phyloP scores from a whole-genome alignment of 768 basidiomycete genomes.

The Lyophyllum decastes region DNA sequence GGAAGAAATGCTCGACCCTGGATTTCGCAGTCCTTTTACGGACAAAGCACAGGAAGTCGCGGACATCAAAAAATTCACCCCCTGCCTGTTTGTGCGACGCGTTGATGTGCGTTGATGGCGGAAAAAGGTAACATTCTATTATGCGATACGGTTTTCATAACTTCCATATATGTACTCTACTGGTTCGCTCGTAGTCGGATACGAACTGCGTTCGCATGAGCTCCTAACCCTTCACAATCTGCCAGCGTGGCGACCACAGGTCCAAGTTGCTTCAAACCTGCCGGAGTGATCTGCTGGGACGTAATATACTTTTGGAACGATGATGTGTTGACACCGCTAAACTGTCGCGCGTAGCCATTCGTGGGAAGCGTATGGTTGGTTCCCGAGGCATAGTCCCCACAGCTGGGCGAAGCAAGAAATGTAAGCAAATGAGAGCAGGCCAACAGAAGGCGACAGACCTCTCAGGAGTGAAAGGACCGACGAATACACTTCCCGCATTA shows the following conservation, averaged over 20 bases:
- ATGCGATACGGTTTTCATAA: not conserved
- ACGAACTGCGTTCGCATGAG: constrained; percentile 95
- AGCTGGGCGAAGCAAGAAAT: constrained; percentile 47
- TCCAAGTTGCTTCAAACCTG: constrained; percentile 77
- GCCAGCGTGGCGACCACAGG: constrained; percentile 89
- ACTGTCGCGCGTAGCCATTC: constrained; percentile 95
- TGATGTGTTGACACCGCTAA: constrained; percentile 95
- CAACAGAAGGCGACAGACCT: constrained; percentile 55
- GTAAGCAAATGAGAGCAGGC: not conserved
- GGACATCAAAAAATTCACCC: too few relatives aligned
- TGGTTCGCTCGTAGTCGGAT: constrained; percentile 57
- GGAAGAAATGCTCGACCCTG: constrained; percentile 9
- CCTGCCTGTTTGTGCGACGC: too few relatives aligned
- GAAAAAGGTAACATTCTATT: too few relatives aligned
- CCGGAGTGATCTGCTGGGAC: constrained; percentile 85
- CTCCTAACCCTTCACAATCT: constrained; percentile 92
- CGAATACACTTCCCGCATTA: constrained; percentile 96
- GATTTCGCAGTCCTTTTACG: too few relatives aligned
- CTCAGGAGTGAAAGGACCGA: constrained; percentile 93
- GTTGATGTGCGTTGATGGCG: too few relatives aligned
- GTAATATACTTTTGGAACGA: constrained; percentile 99
- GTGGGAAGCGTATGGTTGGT: constrained; percentile 98
- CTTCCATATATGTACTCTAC: not conserved
- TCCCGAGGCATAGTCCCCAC: constrained; percentile 98
- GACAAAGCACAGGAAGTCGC: too few relatives aligned